phyloP scores from a whole-genome alignment of 345 rosid species.

The Stellera chamaejasme region DNA sequence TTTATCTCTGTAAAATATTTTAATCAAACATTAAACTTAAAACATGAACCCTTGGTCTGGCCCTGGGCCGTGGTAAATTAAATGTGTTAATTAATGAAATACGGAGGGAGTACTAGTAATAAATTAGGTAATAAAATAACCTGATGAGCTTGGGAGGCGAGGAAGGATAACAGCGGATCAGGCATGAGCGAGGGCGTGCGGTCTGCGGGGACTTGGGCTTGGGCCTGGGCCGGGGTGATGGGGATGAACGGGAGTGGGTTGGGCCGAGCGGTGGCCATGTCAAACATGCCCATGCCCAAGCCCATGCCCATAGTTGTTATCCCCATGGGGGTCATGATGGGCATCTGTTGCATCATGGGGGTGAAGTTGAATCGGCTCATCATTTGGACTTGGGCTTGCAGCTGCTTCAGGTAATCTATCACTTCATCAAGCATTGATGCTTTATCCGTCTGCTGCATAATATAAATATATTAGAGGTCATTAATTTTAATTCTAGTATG shows the following conservation, averaged over 20 bases:
- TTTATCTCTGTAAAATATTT: too few species aligned
- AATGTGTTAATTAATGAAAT: background rate
- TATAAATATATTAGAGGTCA: background rate
- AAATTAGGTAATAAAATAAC: background rate
- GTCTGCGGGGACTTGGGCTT: slow-evolving; percentile 10
- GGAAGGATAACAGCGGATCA: slow-evolving; percentile 59
- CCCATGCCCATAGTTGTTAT: slow-evolving; percentile 43
- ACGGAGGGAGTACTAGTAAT: background rate
- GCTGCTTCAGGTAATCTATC: slow-evolving; percentile 83
- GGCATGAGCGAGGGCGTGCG: slow-evolving; percentile 24
- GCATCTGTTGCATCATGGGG: slow-evolving; percentile 80
- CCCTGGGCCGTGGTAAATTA: too few species aligned
- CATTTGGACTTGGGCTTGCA: slow-evolving; percentile 84
- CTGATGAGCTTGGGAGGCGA: slow-evolving; percentile 75
- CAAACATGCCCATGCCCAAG: slow-evolving; percentile 62
- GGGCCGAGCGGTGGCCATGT: slow-evolving; percentile 31
- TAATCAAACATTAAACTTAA: too few species aligned
- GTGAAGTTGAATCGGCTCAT: slow-evolving; percentile 61
- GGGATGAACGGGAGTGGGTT: slow-evolving; percentile 49
- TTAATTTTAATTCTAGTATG: background rate
- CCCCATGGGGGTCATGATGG: slow-evolving; percentile 70
- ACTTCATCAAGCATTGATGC: slow-evolving; percentile 98
- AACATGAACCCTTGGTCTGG: too few species aligned
- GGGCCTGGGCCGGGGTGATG: slow-evolving; percentile 17
- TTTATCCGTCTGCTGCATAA: slow-evolving; percentile 65